A percentile compares a stretch with the other conserved stretches of the same genome.
phyloP scores from a whole-genome alignment of 345 rosid species.

The Brassica cretica region DNA sequence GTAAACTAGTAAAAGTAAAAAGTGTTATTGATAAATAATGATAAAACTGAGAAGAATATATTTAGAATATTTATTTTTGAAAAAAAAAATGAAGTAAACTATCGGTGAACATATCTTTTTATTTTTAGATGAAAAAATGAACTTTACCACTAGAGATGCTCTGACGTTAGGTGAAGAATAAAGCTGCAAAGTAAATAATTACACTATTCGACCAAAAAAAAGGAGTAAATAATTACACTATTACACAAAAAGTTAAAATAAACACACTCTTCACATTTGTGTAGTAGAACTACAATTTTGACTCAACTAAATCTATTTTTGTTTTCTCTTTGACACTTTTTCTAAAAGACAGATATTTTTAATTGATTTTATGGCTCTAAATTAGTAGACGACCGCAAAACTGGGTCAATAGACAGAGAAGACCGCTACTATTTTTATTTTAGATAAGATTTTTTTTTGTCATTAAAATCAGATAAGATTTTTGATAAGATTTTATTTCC shows the following conservation, averaged over 20 bases:
- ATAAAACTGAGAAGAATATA: too few relatives aligned
- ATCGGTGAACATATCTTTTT: too few relatives aligned
- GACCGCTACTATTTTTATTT: constrained; percentile 28
- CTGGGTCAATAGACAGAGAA: constrained; percentile 31
- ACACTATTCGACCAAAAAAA: too few relatives aligned
- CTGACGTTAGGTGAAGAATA: background rate
- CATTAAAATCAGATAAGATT: constrained; percentile 25
- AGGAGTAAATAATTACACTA: background rate
- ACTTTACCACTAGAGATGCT: too few relatives aligned
- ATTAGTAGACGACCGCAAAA: constrained; percentile 31
- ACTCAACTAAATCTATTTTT: constrained; percentile 14
- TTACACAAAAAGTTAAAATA: background rate
- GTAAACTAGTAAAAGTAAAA: too few relatives aligned
- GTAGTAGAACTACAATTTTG: constrained; percentile 28
- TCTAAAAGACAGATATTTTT: background rate
- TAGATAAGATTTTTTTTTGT: background rate
- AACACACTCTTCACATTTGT: background rate
- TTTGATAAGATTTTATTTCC: background rate
- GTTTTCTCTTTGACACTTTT: background rate
- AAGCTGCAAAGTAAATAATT: background rate
- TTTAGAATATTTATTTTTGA: too few relatives aligned
- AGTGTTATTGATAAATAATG: too few relatives aligned
- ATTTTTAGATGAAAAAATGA: too few relatives aligned
- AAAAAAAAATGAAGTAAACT: too few relatives aligned
- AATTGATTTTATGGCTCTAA: background rate